Evolutionary conservation across 2,329 filamentous ascomycete genomes (phyloP), one percentile per base, ranked within the genome.

Genomic region (Pseudogymnoascus sp.): DNA sequence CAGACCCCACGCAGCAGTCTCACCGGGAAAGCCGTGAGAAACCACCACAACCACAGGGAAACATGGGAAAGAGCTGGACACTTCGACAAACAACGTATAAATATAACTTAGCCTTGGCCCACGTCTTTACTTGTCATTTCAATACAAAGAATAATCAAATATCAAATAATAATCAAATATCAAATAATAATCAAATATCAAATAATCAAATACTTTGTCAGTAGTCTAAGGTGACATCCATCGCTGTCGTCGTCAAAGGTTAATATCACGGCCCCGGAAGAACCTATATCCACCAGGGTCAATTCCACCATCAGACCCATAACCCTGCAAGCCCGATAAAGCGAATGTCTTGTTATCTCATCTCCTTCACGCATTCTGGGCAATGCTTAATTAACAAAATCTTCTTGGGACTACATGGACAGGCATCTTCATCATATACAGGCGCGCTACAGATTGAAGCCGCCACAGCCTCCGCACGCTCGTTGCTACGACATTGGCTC

Each of bases 241-340:
- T 14, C 16, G 19, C n/a, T 8, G 16, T 16, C 50, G 50, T 56
- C 50, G 16, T 33, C 46, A 22, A 19, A 19, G 16, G 10, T 12
- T 22, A 56, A 33, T 56, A 56, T 33, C 50, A 19, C 50, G 50
- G 50, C 14, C 3, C 28, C 16, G 50, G 50, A 56, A 33, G 11
- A 56, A 33, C 28, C 28, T 33, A 33, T 56, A 2, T 56, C 50
- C 50, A 28, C 11, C 28, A 56, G 50, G 50, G 50, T 56, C 50
- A 56, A 56, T 33, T 4, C 28, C 10, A 16, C 19, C 50, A 35
- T 22, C 50, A 56, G 22, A 28, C 24, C 50, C 28, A 56, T 56
- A 22, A 56, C 50, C 50, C 50, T 56, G 50, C 10, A 56, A 56
- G 26, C 46, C 46, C 3, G 50, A 56, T 56, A 56, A 56, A 56